These are phyloP conservation scores for Solanum piurae DNA, from an alignment of 257 asterid species.

Conservation along the genomic window DNA sequence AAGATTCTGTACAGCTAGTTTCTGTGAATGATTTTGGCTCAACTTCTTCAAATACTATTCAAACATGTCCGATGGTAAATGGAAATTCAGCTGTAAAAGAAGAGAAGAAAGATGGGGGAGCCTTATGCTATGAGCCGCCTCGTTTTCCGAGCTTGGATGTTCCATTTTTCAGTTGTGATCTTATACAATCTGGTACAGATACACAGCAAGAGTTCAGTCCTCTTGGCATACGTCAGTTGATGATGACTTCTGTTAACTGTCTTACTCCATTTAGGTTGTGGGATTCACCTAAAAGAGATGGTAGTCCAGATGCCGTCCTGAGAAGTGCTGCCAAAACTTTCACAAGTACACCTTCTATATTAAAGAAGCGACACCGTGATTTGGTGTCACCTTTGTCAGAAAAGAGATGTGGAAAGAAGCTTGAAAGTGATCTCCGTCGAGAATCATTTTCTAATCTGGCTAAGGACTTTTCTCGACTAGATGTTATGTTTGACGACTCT, in stretches of 20 bases:
- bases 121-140: conserved; percentile 82
- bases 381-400: conserved; percentile 79
- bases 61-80: conserved; percentile 23
- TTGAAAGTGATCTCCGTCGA: conserved; percentile 31
- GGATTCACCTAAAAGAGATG: conserved; percentile 89
- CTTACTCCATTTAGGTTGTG: conserved; percentile 60
- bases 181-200: conserved; percentile 59
- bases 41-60: conserved; percentile 27
- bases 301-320: conserved; percentile 65
- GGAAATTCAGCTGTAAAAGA: conserved; percentile 12
- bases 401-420: conserved; percentile 67
- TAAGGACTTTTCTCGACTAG: conserved; percentile 50
- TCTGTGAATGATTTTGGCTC: conserved; percentile 44
- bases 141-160: conserved; percentile 86
- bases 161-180: conserved; percentile 92
- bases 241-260: conserved; percentile 60
- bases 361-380: conserved; percentile 86
- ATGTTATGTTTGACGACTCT: conserved; percentile 42
- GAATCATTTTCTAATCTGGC: conserved; percentile 34
- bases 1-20: conserved; percentile 30
- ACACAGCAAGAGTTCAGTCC: conserved; percentile 93
- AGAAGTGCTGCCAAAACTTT: conserved; percentile 88
- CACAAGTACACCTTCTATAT: conserved; percentile 73
- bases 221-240: conserved; percentile 89
- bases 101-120: conserved; percentile 48